Evolutionary conservation across 108 stramenopile species (phyloP).

Genomic region (Nannochloropsis gaditana): DNA sequence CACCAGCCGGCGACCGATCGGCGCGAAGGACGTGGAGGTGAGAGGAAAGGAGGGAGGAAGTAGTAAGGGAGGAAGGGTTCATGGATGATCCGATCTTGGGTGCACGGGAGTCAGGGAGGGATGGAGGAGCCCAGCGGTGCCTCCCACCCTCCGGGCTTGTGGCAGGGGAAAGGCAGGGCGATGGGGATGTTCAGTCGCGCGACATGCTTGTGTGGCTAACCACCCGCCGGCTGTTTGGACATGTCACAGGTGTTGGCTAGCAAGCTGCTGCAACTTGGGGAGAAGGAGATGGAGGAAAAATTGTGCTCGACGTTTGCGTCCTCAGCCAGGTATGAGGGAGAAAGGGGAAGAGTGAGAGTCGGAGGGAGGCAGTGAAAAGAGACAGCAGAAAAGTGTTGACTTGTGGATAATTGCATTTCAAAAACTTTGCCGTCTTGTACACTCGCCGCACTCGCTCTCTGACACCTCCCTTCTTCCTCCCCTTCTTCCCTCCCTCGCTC

Average conservation of each 20-base stretch:
- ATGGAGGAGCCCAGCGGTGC: too few relatives aligned
- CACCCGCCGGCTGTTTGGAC: neutral
- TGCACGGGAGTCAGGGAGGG: too few relatives aligned
- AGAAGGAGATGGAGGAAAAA: neutral
- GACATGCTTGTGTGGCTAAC: too few relatives aligned
- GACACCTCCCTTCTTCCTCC: neutral
- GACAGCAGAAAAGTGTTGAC: neutral
- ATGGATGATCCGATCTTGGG: neutral
- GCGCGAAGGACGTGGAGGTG: neutral
- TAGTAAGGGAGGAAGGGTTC: neutral
- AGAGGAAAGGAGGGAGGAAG: neutral
- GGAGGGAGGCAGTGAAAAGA: neutral
- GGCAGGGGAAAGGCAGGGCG: too few relatives aligned
- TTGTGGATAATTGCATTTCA: neutral
- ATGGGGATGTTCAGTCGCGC: too few relatives aligned
- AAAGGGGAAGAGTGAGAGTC: neutral
- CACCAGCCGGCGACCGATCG: conserved; percentile 4
- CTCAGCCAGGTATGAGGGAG: neutral
- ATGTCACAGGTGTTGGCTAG: neutral
- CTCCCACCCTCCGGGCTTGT: too few relatives aligned
- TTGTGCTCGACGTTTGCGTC: neutral
- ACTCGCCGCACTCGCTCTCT: neutral
- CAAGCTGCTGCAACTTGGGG: neutral
- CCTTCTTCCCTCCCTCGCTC: neutral
- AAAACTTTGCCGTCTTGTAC: too few relatives aligned